Percentiles rank a stretch among this genome's conserved stretches.
Evolutionary conservation across 1,139 yeast species (phyloP).

Genomic region (Petasospora fabianii): DNA sequence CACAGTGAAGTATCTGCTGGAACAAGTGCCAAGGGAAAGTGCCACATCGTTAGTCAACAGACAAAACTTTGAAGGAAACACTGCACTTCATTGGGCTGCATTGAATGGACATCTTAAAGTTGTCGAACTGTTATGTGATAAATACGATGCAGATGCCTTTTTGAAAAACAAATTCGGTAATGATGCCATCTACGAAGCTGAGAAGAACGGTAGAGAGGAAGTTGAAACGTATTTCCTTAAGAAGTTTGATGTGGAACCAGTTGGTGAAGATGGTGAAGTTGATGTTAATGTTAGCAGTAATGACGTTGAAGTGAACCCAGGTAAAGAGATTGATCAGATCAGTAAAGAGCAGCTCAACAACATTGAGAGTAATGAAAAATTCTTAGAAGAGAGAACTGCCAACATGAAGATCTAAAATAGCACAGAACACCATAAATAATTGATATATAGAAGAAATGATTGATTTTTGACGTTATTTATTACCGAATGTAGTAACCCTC

Average conservation of each 20-base stretch:
- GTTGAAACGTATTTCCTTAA: slow-evolving; percentile 70
- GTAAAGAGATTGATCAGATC: slow-evolving; percentile 39
- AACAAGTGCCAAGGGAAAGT: slow-evolving; percentile 42
- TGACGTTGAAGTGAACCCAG: slow-evolving; percentile 33
- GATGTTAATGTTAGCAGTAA: slow-evolving; percentile 29
- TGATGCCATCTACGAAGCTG: slow-evolving; percentile 88
- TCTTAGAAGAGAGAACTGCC: slow-evolving; percentile 24
- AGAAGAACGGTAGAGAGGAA: slow-evolving; percentile 60
- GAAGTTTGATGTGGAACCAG: slow-evolving; percentile 69
- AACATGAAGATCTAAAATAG: slow-evolving; percentile 17
- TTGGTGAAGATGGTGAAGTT: slow-evolving; percentile 38
- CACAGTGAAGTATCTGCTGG: slow-evolving; percentile 56
- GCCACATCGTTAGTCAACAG: slow-evolving; percentile 48
- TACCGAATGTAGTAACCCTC: background rate
- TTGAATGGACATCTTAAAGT: slow-evolving; percentile 77
- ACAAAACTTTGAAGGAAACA: slow-evolving; percentile 79
- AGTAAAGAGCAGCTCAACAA: slow-evolving; percentile 34
- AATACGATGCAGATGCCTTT: slow-evolving; percentile 78
- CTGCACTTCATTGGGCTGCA: slow-evolving; percentile 96
- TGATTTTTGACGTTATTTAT: slow-evolving; percentile 1
- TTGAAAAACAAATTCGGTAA: slow-evolving; percentile 69
- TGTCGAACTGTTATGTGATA: slow-evolving; percentile 67
- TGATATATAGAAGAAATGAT: slow-evolving; percentile 1
- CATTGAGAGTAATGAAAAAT: slow-evolving; percentile 25
- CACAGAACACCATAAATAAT: no score